Conservation (phyloP, 371 early-diverging fungal genomes). For the Mortierella sp. region DNA sequence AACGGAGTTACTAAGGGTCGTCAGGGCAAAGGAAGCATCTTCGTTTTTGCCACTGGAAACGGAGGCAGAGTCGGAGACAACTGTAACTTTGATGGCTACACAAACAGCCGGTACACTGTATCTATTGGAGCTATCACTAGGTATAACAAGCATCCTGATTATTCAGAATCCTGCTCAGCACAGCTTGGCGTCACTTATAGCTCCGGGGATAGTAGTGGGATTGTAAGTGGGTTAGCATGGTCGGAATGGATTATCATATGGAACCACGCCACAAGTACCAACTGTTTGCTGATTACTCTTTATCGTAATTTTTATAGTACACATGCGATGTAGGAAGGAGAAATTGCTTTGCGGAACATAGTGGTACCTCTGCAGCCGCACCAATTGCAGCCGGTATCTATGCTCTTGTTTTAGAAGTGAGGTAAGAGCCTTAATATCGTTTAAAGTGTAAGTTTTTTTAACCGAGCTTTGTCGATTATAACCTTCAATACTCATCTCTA, state of each 20-base stretch:
- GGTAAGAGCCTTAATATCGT: constrained; percentile 17
- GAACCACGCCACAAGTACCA: background rate
- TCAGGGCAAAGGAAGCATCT: constrained; percentile 87
- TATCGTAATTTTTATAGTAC: constrained; percentile 62
- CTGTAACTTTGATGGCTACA: constrained; percentile 97
- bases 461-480: constrained; percentile 72
- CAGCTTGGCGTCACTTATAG: constrained; percentile 91
- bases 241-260: background rate
- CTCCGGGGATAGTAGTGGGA: constrained; percentile 79
- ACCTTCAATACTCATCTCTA: background rate
- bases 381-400: constrained; percentile 95
- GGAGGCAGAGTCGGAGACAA: constrained; percentile 88
- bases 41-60: constrained; percentile 95
- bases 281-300: background rate
- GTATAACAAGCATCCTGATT: constrained; percentile 80
- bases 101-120: constrained; percentile 94
- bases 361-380: constrained; percentile 98
- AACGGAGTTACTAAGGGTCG: constrained; percentile 89
- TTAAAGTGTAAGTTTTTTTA: too few species aligned
- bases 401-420: constrained; percentile 86
- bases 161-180: constrained; percentile 91
- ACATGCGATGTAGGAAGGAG: constrained; percentile 87
- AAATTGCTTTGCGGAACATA: constrained; percentile 82
- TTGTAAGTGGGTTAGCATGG: constrained; percentile 65
- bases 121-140: constrained; percentile 92